A percentile compares a stretch with the other conserved stretches of the same genome.
phyloP scores from a whole-genome alignment of 768 basidiomycete species.

The Podaxis sp. region DNA sequence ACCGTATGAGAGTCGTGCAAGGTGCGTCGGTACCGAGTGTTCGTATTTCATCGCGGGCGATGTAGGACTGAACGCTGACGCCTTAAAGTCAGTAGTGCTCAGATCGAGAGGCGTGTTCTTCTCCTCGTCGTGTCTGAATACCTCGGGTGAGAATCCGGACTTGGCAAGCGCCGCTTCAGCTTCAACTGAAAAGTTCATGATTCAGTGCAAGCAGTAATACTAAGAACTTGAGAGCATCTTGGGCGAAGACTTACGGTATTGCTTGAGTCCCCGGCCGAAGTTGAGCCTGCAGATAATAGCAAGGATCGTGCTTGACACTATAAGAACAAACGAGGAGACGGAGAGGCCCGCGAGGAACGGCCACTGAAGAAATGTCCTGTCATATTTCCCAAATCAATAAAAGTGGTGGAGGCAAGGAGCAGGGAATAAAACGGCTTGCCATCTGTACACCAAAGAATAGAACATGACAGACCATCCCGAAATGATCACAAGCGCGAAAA shows the following conservation, averaged over 20 bases:
- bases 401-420: constrained; percentile 13
- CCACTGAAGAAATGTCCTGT: constrained; percentile 47
- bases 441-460: constrained; percentile 44
- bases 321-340: constrained; percentile 41
- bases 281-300: constrained; percentile 50
- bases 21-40: constrained; percentile 2
- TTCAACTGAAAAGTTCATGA: constrained; percentile 28
- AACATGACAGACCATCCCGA: constrained; percentile 45
- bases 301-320: constrained; percentile 41
- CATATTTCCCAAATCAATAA: constrained; percentile 26
- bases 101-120: constrained; percentile 13
- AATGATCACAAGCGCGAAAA: constrained; percentile 36
- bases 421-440: constrained; percentile 26
- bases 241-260: constrained; percentile 46
- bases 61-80: not conserved
- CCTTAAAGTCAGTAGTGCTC: constrained; percentile 14
- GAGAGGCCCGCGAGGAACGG: constrained; percentile 50
- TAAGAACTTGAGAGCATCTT: constrained; percentile 8
- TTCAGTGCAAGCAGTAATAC: constrained; percentile 14
- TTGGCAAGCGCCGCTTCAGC: constrained; percentile 39
- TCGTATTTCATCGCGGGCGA: constrained; percentile 1
- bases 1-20: not conserved
- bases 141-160: constrained; percentile 37
- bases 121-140: constrained; percentile 34
- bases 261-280: constrained; percentile 53